Evolutionary conservation across 2,329 filamentous ascomycete species (phyloP), one percentile per base, ranked within the genome.

Genomic region (Colletotrichum eremochloae): DNA sequence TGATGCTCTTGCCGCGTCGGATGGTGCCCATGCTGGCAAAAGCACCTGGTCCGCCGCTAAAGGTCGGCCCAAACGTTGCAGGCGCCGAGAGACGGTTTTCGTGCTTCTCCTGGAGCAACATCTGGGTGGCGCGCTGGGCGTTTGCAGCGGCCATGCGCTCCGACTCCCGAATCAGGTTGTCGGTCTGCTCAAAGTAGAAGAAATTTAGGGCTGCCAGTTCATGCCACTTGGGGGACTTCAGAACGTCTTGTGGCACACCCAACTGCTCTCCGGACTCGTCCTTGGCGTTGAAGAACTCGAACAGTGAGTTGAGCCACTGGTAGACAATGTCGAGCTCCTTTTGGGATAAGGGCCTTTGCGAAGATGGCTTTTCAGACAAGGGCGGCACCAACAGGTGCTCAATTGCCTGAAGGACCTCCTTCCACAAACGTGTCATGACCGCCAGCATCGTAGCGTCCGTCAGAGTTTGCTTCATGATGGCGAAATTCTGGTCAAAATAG

Each of bases 401-500:
- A 75, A 98, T 93, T 0, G 96, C 97, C 76, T 95, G 91, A 20
- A 99, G 87, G 0, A 97, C 95, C 81, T 99, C 96, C 83, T 99
- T 99, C 96, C 96, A 99, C 7, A 99, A 84, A 56, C 96, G 91
- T 31, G 95, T 97, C 96, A 99, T 99, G 77, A 99, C 96, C 80
- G 96, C 95, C 77, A 95, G 91, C 96, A 99, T 98, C n/a, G 96
- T 97, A 69, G 94, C 92, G 70, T 95, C 93, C 1, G 96, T 98
- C 68, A 99, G 86, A 0, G 96, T 98, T 81, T 96, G 91, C 84
- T 98, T 98, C 95, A 99, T 97, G 76, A 98, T 97, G 71, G 95
- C 94, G 82, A 99, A 99, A 79, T 99, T 99, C 80, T 98, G 96
- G 80, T 99, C 94, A 80, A 99, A 99, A 81, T 99, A 99, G 66